phyloP scores from a whole-genome alignment of 208 protist species.

The Blastocrithidia nonstop region DNA sequence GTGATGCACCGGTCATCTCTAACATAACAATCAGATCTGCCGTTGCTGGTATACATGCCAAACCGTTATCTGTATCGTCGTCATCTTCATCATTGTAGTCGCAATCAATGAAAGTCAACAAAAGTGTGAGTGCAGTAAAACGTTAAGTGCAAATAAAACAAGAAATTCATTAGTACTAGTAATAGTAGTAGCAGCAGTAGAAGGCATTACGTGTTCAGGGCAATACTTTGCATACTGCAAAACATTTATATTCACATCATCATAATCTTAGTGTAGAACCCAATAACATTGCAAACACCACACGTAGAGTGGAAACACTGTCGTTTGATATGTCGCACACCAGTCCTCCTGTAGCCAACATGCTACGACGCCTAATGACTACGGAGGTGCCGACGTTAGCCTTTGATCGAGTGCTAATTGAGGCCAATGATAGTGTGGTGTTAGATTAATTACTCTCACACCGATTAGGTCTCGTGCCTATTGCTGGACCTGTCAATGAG shows the following conservation, averaged over 20 bases:
- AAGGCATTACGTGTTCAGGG: too few relatives aligned
- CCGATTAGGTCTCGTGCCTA: slow-evolving; percentile 94
- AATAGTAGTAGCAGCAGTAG: too few relatives aligned
- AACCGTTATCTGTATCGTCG: too few relatives aligned
- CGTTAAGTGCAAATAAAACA: too few relatives aligned
- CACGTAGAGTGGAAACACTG: slow-evolving; percentile 57
- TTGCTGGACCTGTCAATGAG: slow-evolving; percentile 90
- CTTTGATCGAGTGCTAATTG: slow-evolving; percentile 94
- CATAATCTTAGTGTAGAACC: neutral
- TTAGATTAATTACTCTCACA: slow-evolving; percentile 96
- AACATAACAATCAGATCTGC: slow-evolving; percentile 55
- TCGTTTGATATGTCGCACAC: slow-evolving; percentile 70
- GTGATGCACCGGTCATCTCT: slow-evolving; percentile 52
- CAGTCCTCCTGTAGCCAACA: slow-evolving; percentile 91
- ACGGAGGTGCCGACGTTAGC: slow-evolving; percentile 97
- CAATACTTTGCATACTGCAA: too few relatives aligned
- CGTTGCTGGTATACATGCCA: slow-evolving; percentile 23
- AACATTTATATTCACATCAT: slow-evolving; percentile 3
- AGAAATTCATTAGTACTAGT: too few relatives aligned
- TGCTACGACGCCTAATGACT: slow-evolving; percentile 93
- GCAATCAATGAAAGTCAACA: too few relatives aligned
- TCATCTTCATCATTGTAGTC: too few relatives aligned
- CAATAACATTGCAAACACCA: slow-evolving; percentile 16
- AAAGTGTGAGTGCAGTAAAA: too few relatives aligned
- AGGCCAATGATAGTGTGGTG: slow-evolving; percentile 96